Evolutionary conservation across 2,329 filamentous ascomycete species (phyloP).

Genomic region (Pseudogymnoascus sp.): DNA sequence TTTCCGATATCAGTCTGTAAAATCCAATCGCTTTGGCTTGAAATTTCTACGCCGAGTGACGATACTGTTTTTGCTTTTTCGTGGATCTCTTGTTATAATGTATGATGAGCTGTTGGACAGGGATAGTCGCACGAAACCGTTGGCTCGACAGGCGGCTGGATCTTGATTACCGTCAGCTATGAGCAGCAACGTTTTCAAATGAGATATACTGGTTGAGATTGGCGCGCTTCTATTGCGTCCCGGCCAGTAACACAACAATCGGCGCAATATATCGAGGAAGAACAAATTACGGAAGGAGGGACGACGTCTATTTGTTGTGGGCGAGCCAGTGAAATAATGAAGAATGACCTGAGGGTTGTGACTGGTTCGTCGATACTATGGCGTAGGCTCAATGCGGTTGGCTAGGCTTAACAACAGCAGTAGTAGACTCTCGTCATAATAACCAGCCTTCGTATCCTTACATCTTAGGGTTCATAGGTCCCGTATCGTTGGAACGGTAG

Average conservation of each 20-base stretch:
- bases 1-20: background rate
- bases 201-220: background rate
- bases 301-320: constrained; percentile 5
- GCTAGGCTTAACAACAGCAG: background rate
- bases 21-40: background rate
- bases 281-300: constrained; percentile 2
- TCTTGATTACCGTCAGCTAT: constrained; percentile 4
- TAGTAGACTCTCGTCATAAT: background rate
- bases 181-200: background rate
- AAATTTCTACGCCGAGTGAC: background rate
- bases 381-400: background rate
- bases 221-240: constrained; percentile 5
- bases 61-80: background rate
- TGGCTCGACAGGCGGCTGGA: background rate
- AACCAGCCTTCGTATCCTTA: background rate
- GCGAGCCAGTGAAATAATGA: constrained; percentile 2
- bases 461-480: background rate
- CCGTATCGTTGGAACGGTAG: background rate
- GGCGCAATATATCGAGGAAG: background rate
- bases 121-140: background rate
- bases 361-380: background rate
- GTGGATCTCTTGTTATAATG: constrained; percentile 4
- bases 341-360: background rate
- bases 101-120: constrained; percentile 6
- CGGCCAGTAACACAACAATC: constrained; percentile 3